Conservation (phyloP, 1,284 basidiomycete genomes). For the Ganoderma sinense region DNA sequence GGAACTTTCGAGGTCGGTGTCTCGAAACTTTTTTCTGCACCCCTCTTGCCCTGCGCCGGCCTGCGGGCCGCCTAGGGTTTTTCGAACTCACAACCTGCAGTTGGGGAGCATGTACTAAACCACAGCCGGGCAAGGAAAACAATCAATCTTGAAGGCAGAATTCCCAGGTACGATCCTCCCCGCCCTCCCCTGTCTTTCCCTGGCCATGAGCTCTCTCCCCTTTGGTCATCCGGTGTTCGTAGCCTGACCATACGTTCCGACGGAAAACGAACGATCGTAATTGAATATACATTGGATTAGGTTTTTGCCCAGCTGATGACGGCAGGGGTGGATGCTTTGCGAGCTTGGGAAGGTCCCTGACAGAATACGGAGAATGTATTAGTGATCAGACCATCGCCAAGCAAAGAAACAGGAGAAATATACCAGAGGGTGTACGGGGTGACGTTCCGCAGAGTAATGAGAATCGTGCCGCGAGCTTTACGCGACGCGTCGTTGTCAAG, state of each 20-base stretch:
- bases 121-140: neutral
- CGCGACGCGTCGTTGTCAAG: constrained; percentile 14
- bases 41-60: too few species aligned
- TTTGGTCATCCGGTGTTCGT: constrained; percentile 92
- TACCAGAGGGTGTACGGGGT: constrained; percentile 91
- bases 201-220: constrained; percentile 74
- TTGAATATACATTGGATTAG: constrained; percentile 76
- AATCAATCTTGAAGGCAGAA: constrained; percentile 59
- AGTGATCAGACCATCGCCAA: neutral
- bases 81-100: too few species aligned
- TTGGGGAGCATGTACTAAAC: neutral
- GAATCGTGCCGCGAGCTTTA: constrained; percentile 65
- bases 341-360: constrained; percentile 80
- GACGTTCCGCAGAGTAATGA: constrained; percentile 90
- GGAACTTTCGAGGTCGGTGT: too few species aligned
- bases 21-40: too few species aligned
- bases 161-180: constrained; percentile 84
- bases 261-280: constrained; percentile 88
- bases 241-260: constrained; percentile 79
- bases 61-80: neutral
- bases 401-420: constrained; percentile 19
- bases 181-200: constrained; percentile 73
- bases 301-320: constrained; percentile 47
- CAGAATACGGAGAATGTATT: neutral
- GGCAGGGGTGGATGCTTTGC: constrained; percentile 77